These are phyloP conservation scores for Pseudopyrenochaeta lycopersici DNA, from an alignment of 2,329 filamentous ascomycete genomes.

Conservation along the genomic window DNA sequence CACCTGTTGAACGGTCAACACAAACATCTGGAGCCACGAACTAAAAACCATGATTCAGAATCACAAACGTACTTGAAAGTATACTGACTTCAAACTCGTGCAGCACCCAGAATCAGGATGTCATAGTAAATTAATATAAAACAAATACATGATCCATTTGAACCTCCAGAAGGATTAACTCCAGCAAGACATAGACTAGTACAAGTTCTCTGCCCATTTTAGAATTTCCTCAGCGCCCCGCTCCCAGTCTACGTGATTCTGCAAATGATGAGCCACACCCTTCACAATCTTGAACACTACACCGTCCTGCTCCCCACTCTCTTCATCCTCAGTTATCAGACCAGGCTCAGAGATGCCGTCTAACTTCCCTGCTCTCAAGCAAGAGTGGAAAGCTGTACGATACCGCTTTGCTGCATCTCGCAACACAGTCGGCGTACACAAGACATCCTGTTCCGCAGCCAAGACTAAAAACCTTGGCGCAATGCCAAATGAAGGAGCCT, in stretches of 20 bases:
- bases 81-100: no score
- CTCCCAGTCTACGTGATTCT: constrained; percentile 62
- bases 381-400: constrained; percentile 38
- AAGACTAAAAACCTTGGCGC: constrained; percentile 31
- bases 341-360: constrained; percentile 29
- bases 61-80: no score
- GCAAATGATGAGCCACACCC: constrained; percentile 62
- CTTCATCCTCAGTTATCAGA: not conserved
- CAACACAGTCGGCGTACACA: constrained; percentile 40
- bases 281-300: constrained; percentile 56
- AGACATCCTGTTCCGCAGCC: constrained; percentile 34
- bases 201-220: constrained; percentile 48
- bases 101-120: no score
- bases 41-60: no score
- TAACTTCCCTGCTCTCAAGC: constrained; percentile 44
- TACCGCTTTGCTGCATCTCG: constrained; percentile 53
- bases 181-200: not conserved
- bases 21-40: no score
- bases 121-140: no score
- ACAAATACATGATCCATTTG: no score
- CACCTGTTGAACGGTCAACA: no score
- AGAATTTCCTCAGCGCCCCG: constrained; percentile 57
- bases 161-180: no score
- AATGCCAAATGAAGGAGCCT: not conserved
- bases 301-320: constrained; percentile 28